Conservation (phyloP, 306 rosid genomes). For the Acacia melanoxylon region DNA sequence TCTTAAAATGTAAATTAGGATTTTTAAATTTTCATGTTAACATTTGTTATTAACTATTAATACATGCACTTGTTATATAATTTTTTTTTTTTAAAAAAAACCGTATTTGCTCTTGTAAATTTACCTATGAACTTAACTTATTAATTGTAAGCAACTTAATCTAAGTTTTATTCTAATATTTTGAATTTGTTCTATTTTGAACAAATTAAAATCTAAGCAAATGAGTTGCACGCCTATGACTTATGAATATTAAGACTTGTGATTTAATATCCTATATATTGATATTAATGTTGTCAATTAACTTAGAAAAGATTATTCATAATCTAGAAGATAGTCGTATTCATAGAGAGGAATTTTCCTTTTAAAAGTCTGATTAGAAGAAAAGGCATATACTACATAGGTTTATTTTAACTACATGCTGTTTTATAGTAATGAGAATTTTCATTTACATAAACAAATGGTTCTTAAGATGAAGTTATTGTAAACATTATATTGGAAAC, state of each 20-base stretch:
- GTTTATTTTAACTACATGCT: background rate
- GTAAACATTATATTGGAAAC: constrained; percentile 1
- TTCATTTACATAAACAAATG: background rate
- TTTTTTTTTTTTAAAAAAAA: too few relatives aligned
- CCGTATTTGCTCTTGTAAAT: too few relatives aligned
- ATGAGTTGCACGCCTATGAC: background rate
- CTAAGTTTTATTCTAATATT: too few relatives aligned
- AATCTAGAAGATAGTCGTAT: background rate
- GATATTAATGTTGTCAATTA: background rate
- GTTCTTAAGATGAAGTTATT: background rate
- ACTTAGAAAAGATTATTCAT: background rate
- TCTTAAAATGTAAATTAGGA: too few relatives aligned
- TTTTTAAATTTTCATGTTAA: too few relatives aligned
- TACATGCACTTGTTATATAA: too few relatives aligned
- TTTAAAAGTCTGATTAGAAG: background rate
- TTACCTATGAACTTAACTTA: too few relatives aligned
- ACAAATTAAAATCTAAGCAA: background rate
- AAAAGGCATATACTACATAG: background rate
- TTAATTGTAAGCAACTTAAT: too few relatives aligned
- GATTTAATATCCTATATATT: background rate
- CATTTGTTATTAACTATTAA: too few relatives aligned
- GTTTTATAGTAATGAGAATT: background rate
- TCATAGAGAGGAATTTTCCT: background rate
- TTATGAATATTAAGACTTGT: background rate
- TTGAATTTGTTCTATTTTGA: too few relatives aligned